Evolutionary conservation across 257 asterid species (phyloP), one percentile per base, ranked within the genome.

Genomic region (Misopates orontium): DNA sequence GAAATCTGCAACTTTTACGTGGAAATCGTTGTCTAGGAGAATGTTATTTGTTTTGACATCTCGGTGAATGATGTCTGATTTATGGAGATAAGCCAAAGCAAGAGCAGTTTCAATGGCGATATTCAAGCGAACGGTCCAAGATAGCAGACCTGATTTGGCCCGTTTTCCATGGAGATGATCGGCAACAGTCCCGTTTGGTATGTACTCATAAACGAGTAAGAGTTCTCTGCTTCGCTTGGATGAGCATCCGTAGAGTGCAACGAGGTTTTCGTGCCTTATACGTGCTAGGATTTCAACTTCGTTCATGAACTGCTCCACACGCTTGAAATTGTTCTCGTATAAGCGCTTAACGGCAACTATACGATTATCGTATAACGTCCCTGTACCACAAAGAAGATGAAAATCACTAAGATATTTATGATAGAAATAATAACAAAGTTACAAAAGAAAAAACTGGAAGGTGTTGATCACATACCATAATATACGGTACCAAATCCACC

Each of bases 401-500:
- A 44, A 51, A 57, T 44, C 23, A 50, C 31, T 47, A 0, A 32
- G 39, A 18, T 9, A 18, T 18, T 19, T 4, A 10, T 18, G 4
- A 13, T 31, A 15, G 31, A 52, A 0, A 1, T 10, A 28, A n/a
- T 14, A 21, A 19, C 62, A 56, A 21, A 18, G 17, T 56, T 56
- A 24, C 15, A 10, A 8, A 32, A 17, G 45, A 57, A 32, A 15
- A 23, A 57, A 57, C 28, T 18, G 5, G 16, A 36, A 10, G 18
- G 51, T 68, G 25, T n/a, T n/a, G 64, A 8, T 32, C 48, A 68
- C 76, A 16, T 69, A 77, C 89, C 89, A 69, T 80, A 60, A 76
- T 88, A 91, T 17, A 91, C 98, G 1, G 80, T 77, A 67, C 98
- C 96, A 67, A 88, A 91, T 51, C 98, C 98, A 41, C 98, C 98